Base-by-base conservation (phyloP, 169 alveolate species). In the Babesia microti region DNA sequence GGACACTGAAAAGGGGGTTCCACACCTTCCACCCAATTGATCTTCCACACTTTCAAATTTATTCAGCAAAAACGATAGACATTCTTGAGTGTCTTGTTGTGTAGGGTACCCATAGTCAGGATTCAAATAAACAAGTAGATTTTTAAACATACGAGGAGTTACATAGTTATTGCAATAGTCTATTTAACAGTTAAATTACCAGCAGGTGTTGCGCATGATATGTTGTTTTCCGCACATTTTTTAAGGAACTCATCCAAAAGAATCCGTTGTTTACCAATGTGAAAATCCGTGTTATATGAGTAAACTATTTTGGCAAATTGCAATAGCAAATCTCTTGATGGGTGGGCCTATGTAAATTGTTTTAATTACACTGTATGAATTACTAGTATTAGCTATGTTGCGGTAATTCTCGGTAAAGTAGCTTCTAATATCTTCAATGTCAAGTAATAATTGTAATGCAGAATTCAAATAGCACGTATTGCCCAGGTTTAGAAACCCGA, bases 401-500 rank as follows among this genome's bases (percentile, higher is more conserved):
- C 45, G 5, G 40, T 37, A 43, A 19, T 61, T 21, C n/a, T 45
- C 32, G 39, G 24, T 9, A 27, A 61, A 61, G 14, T 43, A 61
- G 6, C 27, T 15, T 15, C 55, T 34, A 0, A 61, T 0, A 2
- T 61, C 74, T 0, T 29, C 42, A 3, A 57, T 47, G 0, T 59
- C 15, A 3, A 53, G 61, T 15, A 57, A 19, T 21, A 57, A 12
- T 59, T 83, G 91, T 26, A 83, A 37, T 12, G 82, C 82, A 26
- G 82, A 59, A 56, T 83, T 83, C 30, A 83, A 44, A 48, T 83
- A 86, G 57, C 93, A 86, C 18, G 86, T 72, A 40, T 83, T 80
- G 11, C 93, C 93, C 30, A 73, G 55, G 41, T 85, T 85, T 18
- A 70, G 51, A 6, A 85, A 52, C 1, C 91, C 91, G 5, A 83